Evolutionary conservation across 2,329 filamentous ascomycete species (phyloP).

Genomic region (Cladobotryum protrusum): DNA sequence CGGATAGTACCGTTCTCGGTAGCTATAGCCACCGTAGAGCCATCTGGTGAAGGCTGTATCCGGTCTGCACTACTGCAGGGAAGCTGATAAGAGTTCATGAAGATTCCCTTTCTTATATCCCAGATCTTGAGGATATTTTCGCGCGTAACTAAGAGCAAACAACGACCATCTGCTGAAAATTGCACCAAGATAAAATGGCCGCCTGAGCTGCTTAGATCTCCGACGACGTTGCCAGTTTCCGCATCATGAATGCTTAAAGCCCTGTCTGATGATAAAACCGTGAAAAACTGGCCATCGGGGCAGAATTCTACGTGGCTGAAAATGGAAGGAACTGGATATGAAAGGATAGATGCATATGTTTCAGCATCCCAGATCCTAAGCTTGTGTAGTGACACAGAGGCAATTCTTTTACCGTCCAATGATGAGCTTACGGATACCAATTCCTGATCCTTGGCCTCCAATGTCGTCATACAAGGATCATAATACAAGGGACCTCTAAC

Average conservation of each 20-base stretch:
- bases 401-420: not conserved
- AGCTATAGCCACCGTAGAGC: not conserved
- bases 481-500: not conserved
- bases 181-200: not conserved
- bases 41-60: not conserved
- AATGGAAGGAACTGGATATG: not conserved
- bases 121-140: not conserved
- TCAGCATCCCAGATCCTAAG: not conserved
- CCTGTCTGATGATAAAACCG: not conserved
- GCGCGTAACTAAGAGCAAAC: not conserved
- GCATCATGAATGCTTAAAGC: not conserved
- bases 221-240: not conserved
- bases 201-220: not conserved
- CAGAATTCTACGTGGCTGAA: not conserved
- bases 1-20: too few relatives aligned
- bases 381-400: not conserved
- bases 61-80: not conserved
- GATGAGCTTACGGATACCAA: accelerated
- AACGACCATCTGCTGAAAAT: not conserved
- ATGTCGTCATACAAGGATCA: conserved; percentile 1
- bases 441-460: accelerated
- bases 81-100: not conserved
- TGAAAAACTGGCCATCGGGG: not conserved
- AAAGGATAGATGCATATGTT: not conserved
- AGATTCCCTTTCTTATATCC: not conserved